A percentile compares a stretch with the other conserved stretches of the same genome.
phyloP scores from a whole-genome alignment of 257 asterid species.

The Linderniella brevidens region DNA sequence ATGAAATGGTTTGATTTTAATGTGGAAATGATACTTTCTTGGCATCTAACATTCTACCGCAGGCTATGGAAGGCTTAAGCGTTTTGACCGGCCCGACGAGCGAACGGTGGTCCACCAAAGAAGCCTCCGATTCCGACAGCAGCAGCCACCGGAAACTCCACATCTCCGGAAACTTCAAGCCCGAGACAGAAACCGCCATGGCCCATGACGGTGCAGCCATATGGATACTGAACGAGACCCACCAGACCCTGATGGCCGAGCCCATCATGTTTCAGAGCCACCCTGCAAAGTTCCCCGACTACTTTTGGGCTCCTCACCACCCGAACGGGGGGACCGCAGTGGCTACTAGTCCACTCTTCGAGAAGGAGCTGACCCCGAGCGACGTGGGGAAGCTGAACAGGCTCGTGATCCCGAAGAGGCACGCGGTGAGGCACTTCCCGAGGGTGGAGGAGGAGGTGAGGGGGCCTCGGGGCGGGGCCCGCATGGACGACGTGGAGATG shows the following conservation, averaged over 20 bases:
- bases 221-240: conserved; percentile 23
- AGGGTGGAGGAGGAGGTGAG: conserved; percentile 6
- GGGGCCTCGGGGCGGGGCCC: conserved; percentile 7
- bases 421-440: conserved; percentile 23
- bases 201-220: conserved; percentile 55
- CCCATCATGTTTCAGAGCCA: conserved; percentile 29
- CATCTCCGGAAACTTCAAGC: conserved; percentile 7
- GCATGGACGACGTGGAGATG: conserved; percentile 23
- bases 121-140: conserved; percentile 17
- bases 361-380: conserved; percentile 45
- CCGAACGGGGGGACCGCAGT: too few relatives aligned
- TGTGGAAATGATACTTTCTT: too few relatives aligned
- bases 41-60: too few relatives aligned
- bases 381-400: conserved; percentile 33
- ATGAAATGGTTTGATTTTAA: too few relatives aligned
- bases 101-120: conserved; percentile 6
- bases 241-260: neutral
- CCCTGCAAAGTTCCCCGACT: conserved; percentile 28
- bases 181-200: conserved; percentile 54
- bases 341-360: too few relatives aligned
- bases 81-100: conserved; percentile 12
- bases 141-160: conserved; percentile 8
- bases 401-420: conserved; percentile 47
- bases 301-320: conserved; percentile 13
- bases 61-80: conserved; percentile 22